A percentile compares a stretch with the other conserved stretches of the same genome.
Conservation (phyloP, 2,329 filamentous ascomycete genomes). For the Didymella sp. region DNA sequence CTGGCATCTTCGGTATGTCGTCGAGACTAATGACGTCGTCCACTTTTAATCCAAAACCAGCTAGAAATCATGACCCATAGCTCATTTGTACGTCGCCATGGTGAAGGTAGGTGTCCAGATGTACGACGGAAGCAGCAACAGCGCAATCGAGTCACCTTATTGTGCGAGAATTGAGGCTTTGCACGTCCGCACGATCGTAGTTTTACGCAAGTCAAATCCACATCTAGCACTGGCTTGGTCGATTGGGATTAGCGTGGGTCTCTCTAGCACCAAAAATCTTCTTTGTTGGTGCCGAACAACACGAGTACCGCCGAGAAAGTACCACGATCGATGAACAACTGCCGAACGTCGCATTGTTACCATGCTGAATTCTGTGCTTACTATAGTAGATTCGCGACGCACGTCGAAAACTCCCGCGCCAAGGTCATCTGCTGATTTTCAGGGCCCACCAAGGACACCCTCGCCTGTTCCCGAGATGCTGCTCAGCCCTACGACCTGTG, state of each 20-base stretch:
- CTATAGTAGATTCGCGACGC: background rate
- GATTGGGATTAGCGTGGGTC: background rate
- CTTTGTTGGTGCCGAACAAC: conserved; percentile 1
- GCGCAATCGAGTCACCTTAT: background rate
- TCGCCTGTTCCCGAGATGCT: conserved; percentile 1
- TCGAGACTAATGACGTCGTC: too few relatives aligned
- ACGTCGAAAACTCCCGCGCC: background rate
- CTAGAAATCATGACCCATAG: background rate
- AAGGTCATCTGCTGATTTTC: background rate
- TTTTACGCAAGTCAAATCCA: conserved; percentile 4
- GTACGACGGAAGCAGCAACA: background rate
- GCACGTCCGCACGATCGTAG: background rate
- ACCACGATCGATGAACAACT: background rate
- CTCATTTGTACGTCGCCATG: background rate
- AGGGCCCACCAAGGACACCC: too few relatives aligned
- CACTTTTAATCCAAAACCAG: background rate
- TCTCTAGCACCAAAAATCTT: background rate
- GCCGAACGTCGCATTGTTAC: background rate
- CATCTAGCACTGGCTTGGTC: background rate
- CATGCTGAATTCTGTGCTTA: background rate
- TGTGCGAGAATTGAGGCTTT: background rate
- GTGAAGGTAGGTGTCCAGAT: background rate
- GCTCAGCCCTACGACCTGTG: conserved; percentile 1
- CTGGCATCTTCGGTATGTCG: background rate
- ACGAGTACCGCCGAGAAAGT: conserved; percentile 1